Conservation (phyloP, 176 grass and related monocot genomes). For the Avena sativa region DNA sequence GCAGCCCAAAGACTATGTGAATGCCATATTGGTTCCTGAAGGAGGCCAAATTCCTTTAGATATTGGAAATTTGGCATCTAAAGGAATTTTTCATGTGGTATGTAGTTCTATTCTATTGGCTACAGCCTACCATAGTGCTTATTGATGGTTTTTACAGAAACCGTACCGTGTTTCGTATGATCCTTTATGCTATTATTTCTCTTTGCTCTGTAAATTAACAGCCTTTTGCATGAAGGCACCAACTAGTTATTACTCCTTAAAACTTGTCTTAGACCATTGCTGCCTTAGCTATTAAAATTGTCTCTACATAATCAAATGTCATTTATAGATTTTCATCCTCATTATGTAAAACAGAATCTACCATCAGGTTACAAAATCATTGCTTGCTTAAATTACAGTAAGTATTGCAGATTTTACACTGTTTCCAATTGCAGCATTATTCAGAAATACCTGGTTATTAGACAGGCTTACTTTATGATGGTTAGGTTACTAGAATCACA, state of each 20-base stretch:
- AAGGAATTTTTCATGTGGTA: constrained; percentile 87
- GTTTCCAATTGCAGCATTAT: background rate
- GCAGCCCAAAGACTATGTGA: constrained; percentile 84
- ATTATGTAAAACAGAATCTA: background rate
- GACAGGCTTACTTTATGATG: background rate
- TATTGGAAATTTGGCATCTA: constrained; percentile 65
- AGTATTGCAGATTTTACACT: constrained; percentile 5
- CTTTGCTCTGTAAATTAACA: background rate
- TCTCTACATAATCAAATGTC: background rate
- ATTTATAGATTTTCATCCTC: background rate
- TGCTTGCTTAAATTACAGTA: constrained; percentile 24
- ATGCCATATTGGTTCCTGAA: constrained; percentile 86
- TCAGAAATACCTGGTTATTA: background rate
- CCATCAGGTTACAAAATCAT: constrained; percentile 11
- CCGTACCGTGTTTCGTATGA: background rate
- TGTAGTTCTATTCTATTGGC: constrained; percentile 42
- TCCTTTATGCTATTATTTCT: background rate
- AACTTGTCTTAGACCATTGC: background rate
- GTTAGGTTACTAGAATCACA: background rate
- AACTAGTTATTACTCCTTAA: constrained; percentile 18
- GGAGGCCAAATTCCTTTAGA: constrained; percentile 77
- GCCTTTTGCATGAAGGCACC: background rate
- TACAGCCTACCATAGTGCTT: background rate
- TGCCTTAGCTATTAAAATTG: background rate
- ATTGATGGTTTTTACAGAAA: constrained; percentile 18